Percentiles rank a stretch among this genome's conserved stretches.
Conservation (phyloP, 73 alveolate species). For the Paramecium primaurelia region DNA sequence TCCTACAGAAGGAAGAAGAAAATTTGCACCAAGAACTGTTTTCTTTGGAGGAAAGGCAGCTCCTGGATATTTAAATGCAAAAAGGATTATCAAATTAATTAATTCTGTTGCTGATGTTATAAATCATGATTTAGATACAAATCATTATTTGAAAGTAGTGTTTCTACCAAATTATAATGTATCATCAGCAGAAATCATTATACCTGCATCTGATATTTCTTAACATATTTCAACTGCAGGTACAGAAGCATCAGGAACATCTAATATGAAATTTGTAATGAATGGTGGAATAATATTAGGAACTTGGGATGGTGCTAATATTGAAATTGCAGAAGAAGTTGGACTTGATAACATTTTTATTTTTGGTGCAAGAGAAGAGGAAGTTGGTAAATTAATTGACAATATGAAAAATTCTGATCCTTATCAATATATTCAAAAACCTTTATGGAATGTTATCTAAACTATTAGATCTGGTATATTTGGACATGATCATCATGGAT, state of each 20-base stretch:
- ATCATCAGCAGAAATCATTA: conserved; percentile 83
- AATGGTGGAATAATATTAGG: conserved; percentile 91
- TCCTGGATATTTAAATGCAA: conserved; percentile 88
- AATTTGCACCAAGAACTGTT: conserved; percentile 82
- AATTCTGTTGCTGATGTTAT: conserved; percentile 80
- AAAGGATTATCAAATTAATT: conserved; percentile 83
- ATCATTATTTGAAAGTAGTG: conserved; percentile 77
- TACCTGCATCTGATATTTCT: conserved; percentile 92
- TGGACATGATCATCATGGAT: conserved; percentile 79
- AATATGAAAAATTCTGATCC: conserved; percentile 60
- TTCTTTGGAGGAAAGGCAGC: conserved; percentile 97
- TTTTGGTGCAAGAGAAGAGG: conserved; percentile 90
- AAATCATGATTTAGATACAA: conserved; percentile 85
- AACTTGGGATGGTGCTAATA: conserved; percentile 95
- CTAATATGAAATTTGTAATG: conserved; percentile 92
- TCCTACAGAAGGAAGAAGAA: conserved; percentile 76
- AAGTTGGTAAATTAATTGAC: conserved; percentile 72
- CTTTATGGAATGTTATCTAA: conserved; percentile 79
- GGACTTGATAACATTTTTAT: conserved; percentile 92
- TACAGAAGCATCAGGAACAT: conserved; percentile 93
- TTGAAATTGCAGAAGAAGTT: conserved; percentile 93
- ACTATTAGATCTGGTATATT: conserved; percentile 77
- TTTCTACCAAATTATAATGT: conserved; percentile 89
- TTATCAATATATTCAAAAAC: conserved; percentile 65
- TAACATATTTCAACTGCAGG: conserved; percentile 95